phyloP scores from a whole-genome alignment of 202 grass and related monocot genomes.

The Panicum hallii region DNA sequence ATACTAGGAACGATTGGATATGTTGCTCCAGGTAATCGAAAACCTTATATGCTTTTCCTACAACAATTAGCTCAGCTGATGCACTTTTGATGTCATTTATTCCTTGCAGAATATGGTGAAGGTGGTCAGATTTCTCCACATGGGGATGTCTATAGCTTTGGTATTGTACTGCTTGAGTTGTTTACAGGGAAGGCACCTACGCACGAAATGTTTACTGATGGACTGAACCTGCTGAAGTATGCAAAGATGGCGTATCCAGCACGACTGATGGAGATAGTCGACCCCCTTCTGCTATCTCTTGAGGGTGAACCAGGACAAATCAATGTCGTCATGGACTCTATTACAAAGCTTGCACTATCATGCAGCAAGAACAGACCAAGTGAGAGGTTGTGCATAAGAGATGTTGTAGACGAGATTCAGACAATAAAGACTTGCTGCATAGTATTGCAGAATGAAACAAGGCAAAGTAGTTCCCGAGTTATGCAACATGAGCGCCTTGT shows the following conservation, averaged over 20 bases:
- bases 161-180: conserved; percentile 66
- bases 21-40: conserved; percentile 51
- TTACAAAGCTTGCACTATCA: conserved; percentile 48
- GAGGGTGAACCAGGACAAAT: neutral
- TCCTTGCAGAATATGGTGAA: conserved; percentile 56
- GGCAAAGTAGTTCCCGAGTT: neutral
- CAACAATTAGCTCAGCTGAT: neutral
- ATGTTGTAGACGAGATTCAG: conserved; percentile 37
- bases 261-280: conserved; percentile 37
- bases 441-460: conserved; percentile 2
- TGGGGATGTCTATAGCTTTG: conserved; percentile 65
- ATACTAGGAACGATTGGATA: conserved; percentile 68
- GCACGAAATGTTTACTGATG: conserved; percentile 49
- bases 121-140: conserved; percentile 35
- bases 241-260: conserved; percentile 41
- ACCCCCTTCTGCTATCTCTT: conserved; percentile 43
- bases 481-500: neutral
- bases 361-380: conserved; percentile 42
- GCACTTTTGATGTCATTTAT: conserved; percentile 1
- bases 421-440: conserved; percentile 27
- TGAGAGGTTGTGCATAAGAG: conserved; percentile 41
- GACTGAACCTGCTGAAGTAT: conserved; percentile 44
- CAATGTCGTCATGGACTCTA: conserved; percentile 14
- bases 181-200: conserved; percentile 58
- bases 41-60: neutral